A percentile compares a stretch with the other conserved stretches of the same genome.
Evolutionary conservation across 306 rosid species (phyloP).

Genomic region (Gleditsia sinensis): DNA sequence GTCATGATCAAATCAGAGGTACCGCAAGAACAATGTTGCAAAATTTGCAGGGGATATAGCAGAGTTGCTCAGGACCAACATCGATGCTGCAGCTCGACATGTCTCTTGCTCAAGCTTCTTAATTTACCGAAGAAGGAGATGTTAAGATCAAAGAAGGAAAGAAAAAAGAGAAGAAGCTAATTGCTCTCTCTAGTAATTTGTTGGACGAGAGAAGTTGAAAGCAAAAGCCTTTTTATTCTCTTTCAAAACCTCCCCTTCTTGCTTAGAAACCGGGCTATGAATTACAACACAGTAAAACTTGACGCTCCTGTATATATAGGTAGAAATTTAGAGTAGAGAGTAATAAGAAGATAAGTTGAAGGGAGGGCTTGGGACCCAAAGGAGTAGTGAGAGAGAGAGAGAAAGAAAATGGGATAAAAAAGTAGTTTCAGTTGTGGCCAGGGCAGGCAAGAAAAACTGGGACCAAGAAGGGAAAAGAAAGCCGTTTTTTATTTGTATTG

Average conservation of each 20-base stretch:
- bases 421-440: conserved; percentile 44
- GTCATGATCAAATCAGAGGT: conserved; percentile 24
- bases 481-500: conserved; percentile 13
- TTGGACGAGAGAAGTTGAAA: conserved; percentile 23
- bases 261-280: conserved; percentile 36
- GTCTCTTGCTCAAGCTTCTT: conserved; percentile 22
- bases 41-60: conserved; percentile 98
- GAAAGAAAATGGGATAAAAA: not conserved
- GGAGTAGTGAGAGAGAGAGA: not conserved
- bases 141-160: not conserved
- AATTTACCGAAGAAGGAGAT: not conserved
- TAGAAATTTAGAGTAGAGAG: not conserved
- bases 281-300: conserved; percentile 44
- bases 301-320: conserved; percentile 35
- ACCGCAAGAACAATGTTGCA: conserved; percentile 99
- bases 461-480: conserved; percentile 41
- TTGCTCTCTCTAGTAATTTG: conserved; percentile 25
- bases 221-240: conserved; percentile 37
- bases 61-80: conserved; percentile 84
- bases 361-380: conserved; percentile 25
- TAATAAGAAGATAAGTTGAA: not conserved
- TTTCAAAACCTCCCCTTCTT: conserved; percentile 26
- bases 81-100: conserved; percentile 79
- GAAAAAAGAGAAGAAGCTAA: not conserved
- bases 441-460: conserved; percentile 51